Evolutionary conservation across 495 filamentous ascomycete genomes (phyloP), one percentile per base, ranked within the genome.

Genomic region (Aspergillus homomorphus): DNA sequence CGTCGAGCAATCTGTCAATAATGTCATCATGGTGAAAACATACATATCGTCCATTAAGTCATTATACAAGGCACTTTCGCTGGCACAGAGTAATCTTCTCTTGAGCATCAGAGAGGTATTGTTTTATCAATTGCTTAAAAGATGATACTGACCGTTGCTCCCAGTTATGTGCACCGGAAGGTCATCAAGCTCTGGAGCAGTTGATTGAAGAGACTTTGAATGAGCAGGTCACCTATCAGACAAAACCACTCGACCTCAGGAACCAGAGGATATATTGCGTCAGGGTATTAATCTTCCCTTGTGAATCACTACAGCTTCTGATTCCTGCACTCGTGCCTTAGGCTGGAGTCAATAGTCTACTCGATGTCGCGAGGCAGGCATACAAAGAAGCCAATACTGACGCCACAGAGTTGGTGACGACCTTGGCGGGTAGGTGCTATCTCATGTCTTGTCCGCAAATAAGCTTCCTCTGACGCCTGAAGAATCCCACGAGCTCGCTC

Each of bases 231-330:
- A 81, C 79, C 3, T 96, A 88, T 65, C 86, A 90, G 61, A 90
- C 82, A 51, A 83, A 85, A 43, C 90, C 94, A 3, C 80, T 98
- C 10, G 94, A 96, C 58, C 76, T 96, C 53, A 83, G 92, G 52
- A 95, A 97, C 63, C 95, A 98, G 69, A 80, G 94, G 50, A 91
- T 90, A 14, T 96, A 96, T 73, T 94, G 94, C 53, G 84, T 98
- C 41, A 94, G 88, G 78, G 90, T 91, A 63, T 50, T 10, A 3
- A 0, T 18, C 24, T 6, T 45, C 18, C 48, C 15, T 3, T 18
- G 12, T 24, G 16, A 2, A 2, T 2, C 33, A 38, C 33, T 22
- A 16, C n/a, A 54, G 9, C 8, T 12, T 8, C 16, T 20, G 1
- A 23, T 23, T 1, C 44, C 23, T 21, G 41, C 12, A 41, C 5